These are phyloP conservation scores for Exophiala sp. DNA, from an alignment of 2,329 filamentous ascomycete genomes.

Conservation along the genomic window DNA sequence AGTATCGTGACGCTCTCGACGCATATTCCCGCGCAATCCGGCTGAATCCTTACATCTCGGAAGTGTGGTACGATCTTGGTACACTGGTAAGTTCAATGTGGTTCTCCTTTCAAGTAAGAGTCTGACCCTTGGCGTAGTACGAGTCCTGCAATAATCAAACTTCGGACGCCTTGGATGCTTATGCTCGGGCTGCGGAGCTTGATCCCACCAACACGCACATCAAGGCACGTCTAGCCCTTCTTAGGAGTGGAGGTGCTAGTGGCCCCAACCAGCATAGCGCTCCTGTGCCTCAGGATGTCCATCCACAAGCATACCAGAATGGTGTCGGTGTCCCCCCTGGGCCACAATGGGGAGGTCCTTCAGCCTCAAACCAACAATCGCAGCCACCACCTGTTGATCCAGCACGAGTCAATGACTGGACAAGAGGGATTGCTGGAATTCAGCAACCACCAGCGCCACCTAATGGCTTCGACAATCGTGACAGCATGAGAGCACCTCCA, in stretches of 20 bases:
- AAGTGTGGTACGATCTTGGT: constrained; percentile 98
- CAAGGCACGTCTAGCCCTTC: constrained; percentile 85
- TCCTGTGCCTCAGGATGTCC: constrained; percentile 92
- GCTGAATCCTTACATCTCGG: constrained; percentile 95
- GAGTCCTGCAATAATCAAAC: constrained; percentile 99
- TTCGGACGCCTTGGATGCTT: constrained; percentile 90
- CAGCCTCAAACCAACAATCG: constrained; percentile 37
- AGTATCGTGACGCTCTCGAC: constrained; percentile 95
- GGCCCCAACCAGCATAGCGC: constrained; percentile 70
- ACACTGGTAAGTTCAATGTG: constrained; percentile 68
- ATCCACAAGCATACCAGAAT: constrained; percentile 88
- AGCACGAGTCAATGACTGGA: constrained; percentile 58
- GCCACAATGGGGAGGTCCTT: constrained; percentile 83
- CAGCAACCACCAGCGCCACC: constrained; percentile 60
- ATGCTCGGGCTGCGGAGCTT: constrained; percentile 88
- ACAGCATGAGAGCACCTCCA: constrained; percentile 65
- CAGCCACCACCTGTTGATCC: constrained; percentile 50
- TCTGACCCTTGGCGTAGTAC: constrained; percentile 59
- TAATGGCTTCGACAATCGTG: constrained; percentile 76
- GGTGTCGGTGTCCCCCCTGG: constrained; percentile 79
- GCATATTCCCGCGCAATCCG: constrained; percentile 96
- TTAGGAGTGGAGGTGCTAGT: constrained; percentile 74
- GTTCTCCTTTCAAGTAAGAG: not conserved
- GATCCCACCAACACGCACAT: constrained; percentile 93
- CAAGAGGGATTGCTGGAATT: constrained; percentile 71